Base-by-base conservation (phyloP, 805 yeast species). In the Ogataea saltuana region DNA sequence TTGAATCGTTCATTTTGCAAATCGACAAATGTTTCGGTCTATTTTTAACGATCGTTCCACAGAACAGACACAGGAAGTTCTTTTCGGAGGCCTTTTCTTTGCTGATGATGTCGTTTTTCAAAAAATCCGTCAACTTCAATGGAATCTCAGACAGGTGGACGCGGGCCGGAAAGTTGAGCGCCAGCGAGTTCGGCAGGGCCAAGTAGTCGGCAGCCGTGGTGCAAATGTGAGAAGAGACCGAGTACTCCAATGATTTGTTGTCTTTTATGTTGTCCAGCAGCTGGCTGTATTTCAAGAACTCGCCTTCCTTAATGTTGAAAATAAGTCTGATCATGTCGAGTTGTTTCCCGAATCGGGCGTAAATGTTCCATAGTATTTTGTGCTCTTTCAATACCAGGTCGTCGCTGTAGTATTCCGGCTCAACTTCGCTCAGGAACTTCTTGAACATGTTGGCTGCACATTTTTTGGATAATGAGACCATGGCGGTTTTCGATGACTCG, bases 91-190 rank as follows among this genome's bases (percentile, higher is more conserved):
- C 52, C 23, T 38, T 47, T 34, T 55, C 51, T 37, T 63, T 53
- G 6, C 69, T 59, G 46, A 72, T 67, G 7, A 60, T 59, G 20
- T 80, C 80, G 56, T 78, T 70, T 4, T 64, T 56, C 44, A 76
- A 55, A 50, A 80, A 75, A 12, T 75, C 67, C 33, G 66, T 64
- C 45, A 68, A 70, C 54, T 56, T 78, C 53, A 25, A 39, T 37
- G 55, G 60, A 34, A 47, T 42, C 9, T 44, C 49, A 6, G 48
- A 41, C 13, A 49, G 61, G 62, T 35, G 59, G 42, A 31, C 60
- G 44, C 37, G 59, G 47, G 33, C 58, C 48, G 48, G 61, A 38
- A 42, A 63, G 46, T 49, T 65, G 56, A 48, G 62, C 43, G 39
- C 50, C 64, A 49, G 63, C 59, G 58, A 70, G 65, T 48, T 72